These are phyloP conservation scores for Phytophthora agathidicida DNA, from an alignment of 352 stramenopile genomes.

Conservation along the genomic window DNA sequence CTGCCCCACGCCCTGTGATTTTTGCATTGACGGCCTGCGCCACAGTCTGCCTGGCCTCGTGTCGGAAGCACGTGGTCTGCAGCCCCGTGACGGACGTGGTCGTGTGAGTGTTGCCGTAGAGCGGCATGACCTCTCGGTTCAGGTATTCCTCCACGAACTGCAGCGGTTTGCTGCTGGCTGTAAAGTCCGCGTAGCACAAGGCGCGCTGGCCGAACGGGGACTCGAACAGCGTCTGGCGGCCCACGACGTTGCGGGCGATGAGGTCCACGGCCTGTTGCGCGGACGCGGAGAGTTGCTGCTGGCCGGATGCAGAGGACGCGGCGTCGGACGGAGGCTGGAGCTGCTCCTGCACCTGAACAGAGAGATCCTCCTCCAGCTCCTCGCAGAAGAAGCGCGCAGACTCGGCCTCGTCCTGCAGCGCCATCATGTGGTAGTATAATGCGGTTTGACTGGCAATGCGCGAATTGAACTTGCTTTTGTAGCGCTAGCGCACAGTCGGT, in stretches of 20 bases:
- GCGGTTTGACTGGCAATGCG: no score
- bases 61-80: slow-evolving; percentile 94
- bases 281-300: slow-evolving; percentile 12
- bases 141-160: slow-evolving; percentile 93
- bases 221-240: slow-evolving; percentile 52
- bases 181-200: slow-evolving; percentile 96
- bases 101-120: slow-evolving; percentile 99
- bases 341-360: slow-evolving; percentile 36
- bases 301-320: no score
- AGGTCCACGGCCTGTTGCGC: slow-evolving; percentile 37
- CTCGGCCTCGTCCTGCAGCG: slow-evolving; percentile 21
- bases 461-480: no score
- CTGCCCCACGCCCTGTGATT: slow-evolving; percentile 84
- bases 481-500: no score
- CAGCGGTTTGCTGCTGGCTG: slow-evolving; percentile 90
- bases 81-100: slow-evolving; percentile 79
- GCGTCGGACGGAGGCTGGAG: not conserved
- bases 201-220: slow-evolving; percentile 74
- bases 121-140: slow-evolving; percentile 83
- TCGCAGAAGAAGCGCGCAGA: slow-evolving; percentile 80
- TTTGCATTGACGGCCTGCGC: slow-evolving; percentile 91
- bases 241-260: slow-evolving; percentile 56
- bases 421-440: slow-evolving; percentile 4
- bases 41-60: slow-evolving; percentile 95
- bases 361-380: slow-evolving; percentile 76